Base-by-base conservation (phyloP, 179 eudicot genomes). In the Nepenthes alata region DNA sequence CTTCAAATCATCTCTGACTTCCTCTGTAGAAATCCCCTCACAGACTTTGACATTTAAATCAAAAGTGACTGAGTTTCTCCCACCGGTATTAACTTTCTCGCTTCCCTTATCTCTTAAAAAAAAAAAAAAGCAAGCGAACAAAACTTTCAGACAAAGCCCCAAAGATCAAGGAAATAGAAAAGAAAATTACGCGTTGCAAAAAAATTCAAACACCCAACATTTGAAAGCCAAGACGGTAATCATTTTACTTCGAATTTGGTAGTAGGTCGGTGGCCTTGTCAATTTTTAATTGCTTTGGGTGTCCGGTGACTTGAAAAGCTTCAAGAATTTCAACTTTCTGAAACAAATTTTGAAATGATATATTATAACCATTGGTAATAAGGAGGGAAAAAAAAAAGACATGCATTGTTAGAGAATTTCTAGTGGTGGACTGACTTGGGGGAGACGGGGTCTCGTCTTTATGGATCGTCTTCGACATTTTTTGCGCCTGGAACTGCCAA, bases 21-120 rank as follows among this genome's bases (percentile, higher is more conserved):
- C 65, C 2, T 63, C 63, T 35, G 3, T 36, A 6, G 67, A 45
- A 13, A 59, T 34, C 53, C 66, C 51, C 59, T 78, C 80, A 34
- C 72, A 78, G 59, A 78, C 35, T 67, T 63, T 64, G 53, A 78
- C 80, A 67, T 78, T 78, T n/a, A 67, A 62, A 75, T 78, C 80
- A 55, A 78, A 78, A 5, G 77, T 78, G 57, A 78, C 83, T 56
- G 72, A 75, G 75, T 78, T 78, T 64, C 75, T 69, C 58, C 68
- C 83, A 67, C 80, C 70, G n/a, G 47, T 35, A 45, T 63, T 68
- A 39, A 35, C 41, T 41, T 66, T 62, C 59, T 59, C 82, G 39
- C 36, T 62, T 41, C 47, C 55, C 52, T 69, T 74, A 45, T 75
- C 79, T 16, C 72, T 69, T 39, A 50, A 39, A 8, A n/a, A 57